Evolutionary conservation across 2,329 filamentous ascomycete genomes (phyloP).

Genomic region (Penicillium sp.): DNA sequence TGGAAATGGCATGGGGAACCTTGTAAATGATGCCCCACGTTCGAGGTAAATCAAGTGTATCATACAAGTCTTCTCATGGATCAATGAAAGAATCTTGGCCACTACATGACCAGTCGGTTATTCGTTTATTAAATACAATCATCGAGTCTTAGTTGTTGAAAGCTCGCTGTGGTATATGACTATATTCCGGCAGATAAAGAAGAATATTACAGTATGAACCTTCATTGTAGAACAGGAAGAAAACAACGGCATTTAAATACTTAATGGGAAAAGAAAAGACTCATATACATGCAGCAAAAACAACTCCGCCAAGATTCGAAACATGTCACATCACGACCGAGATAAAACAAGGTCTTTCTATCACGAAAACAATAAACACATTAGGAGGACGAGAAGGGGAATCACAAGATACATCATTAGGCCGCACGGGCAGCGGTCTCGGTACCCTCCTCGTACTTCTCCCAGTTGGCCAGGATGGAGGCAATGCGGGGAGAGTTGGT

Average conservation of each 20-base stretch:
- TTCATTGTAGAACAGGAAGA: neutral
- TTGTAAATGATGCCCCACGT: neutral
- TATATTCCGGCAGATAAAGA: too few relatives aligned
- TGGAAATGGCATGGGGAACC: neutral
- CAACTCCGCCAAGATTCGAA: constrained; percentile 22
- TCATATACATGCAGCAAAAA: constrained; percentile 22
- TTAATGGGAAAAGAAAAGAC: constrained; percentile 3
- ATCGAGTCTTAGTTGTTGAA: too few relatives aligned
- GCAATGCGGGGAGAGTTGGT: constrained; percentile 70
- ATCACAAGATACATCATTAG: constrained; percentile 18
- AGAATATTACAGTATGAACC: too few relatives aligned
- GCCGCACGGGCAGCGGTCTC: constrained; percentile 23
- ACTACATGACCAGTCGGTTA: too few relatives aligned
- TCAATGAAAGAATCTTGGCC: neutral
- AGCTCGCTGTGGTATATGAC: too few relatives aligned
- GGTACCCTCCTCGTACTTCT: constrained; percentile 59
- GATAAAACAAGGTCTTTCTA: constrained; percentile 20
- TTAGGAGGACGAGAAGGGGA: constrained; percentile 17
- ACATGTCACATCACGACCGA: constrained; percentile 27
- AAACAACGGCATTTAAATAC: neutral
- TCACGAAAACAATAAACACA: constrained; percentile 15
- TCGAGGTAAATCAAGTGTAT: neutral
- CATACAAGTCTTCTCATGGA: neutral
- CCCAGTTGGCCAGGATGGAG: constrained; percentile 75
- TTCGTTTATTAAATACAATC: too few relatives aligned